phyloP scores from a whole-genome alignment of 2,329 filamentous ascomycete genomes.

The Fusarium robinianum region DNA sequence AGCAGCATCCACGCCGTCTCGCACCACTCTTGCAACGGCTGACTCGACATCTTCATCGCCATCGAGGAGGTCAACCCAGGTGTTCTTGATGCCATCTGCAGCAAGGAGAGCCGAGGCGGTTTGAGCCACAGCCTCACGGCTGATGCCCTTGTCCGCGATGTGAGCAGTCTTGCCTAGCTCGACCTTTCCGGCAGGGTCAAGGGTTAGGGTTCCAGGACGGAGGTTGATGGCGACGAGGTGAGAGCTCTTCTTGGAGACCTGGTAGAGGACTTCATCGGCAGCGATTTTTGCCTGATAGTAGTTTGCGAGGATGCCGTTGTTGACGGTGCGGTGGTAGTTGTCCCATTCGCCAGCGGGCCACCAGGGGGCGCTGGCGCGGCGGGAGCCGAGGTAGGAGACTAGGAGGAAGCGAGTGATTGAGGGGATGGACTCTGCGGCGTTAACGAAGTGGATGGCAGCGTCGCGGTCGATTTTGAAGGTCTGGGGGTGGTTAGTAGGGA shows the following conservation, averaged over 20 bases:
- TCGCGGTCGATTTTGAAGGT: conserved; percentile 66
- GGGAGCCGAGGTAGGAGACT: conserved; percentile 63
- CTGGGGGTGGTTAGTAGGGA: conserved; percentile 40
- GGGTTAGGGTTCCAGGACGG: conserved; percentile 56
- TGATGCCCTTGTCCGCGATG: conserved; percentile 41
- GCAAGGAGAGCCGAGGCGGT: conserved; percentile 61
- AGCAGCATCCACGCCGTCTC: conserved; percentile 54
- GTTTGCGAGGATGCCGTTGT: conserved; percentile 48
- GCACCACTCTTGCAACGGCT: conserved; percentile 55
- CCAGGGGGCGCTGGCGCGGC: conserved; percentile 58
- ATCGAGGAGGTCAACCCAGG: conserved; percentile 61
- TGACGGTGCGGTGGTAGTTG: conserved; percentile 48
- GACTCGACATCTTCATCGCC: conserved; percentile 54
- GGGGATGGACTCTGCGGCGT: conserved; percentile 59
- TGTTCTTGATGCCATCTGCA: conserved; percentile 49
- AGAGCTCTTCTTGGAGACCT: conserved; percentile 47
- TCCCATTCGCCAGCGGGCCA: conserved; percentile 57
- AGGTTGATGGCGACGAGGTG: conserved; percentile 57
- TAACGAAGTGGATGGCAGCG: conserved; percentile 65
- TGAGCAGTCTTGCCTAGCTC: conserved; percentile 52
- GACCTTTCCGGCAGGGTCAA: conserved; percentile 54
- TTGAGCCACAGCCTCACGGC: conserved; percentile 63
- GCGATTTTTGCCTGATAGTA: conserved; percentile 66
- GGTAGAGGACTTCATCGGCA: conserved; percentile 61
- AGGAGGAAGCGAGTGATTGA: conserved; percentile 65